Percentiles rank a stretch among this genome's conserved stretches.
phyloP scores from a whole-genome alignment of 495 filamentous ascomycete genomes.

The Sabuloglossum arenarium region DNA sequence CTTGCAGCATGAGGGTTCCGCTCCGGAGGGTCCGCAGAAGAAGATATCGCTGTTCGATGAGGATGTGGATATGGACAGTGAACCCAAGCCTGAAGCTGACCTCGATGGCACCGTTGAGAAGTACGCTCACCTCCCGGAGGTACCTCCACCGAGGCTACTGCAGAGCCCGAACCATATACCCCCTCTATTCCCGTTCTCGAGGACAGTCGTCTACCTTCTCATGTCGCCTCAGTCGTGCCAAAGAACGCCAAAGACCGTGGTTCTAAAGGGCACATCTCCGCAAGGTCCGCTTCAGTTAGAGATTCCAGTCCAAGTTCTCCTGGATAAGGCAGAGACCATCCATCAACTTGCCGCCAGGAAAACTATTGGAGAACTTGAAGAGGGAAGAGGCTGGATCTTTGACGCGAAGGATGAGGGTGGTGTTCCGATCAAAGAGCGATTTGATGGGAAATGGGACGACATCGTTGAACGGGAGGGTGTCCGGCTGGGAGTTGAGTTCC shows the following conservation, averaged over 20 bases:
- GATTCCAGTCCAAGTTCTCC: conserved; percentile 34
- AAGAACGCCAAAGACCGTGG: conserved; percentile 29
- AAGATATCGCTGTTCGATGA: conserved; percentile 38
- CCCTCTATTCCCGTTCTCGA: conserved; percentile 38
- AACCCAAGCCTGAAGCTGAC: conserved; percentile 9
- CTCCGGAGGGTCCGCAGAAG: conserved; percentile 8
- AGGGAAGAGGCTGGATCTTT: conserved; percentile 42
- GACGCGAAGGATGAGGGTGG: conserved; percentile 25
- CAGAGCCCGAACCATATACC: conserved; percentile 43
- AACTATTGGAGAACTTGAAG: conserved; percentile 44
- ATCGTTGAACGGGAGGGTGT: conserved; percentile 42
- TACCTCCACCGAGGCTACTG: conserved; percentile 30
- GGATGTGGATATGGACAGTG: conserved; percentile 18
- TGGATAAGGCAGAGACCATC: conserved; percentile 30
- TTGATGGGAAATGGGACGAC: conserved; percentile 25
- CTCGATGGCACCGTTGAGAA: conserved; percentile 11
- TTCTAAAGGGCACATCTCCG: conserved; percentile 30
- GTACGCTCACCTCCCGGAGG: conserved; percentile 25
- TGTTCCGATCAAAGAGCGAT: conserved; percentile 25
- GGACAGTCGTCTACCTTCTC: conserved; percentile 41
- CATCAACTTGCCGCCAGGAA: conserved; percentile 51
- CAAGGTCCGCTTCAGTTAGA: conserved; percentile 35
- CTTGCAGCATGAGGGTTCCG: conserved; percentile 6
- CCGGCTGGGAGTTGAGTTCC: conserved; percentile 37
- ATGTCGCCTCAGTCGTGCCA: conserved; percentile 27